Evolutionary conservation across 257 asterid genomes (phyloP).

Genomic region (Schizonepeta tenuifolia): DNA sequence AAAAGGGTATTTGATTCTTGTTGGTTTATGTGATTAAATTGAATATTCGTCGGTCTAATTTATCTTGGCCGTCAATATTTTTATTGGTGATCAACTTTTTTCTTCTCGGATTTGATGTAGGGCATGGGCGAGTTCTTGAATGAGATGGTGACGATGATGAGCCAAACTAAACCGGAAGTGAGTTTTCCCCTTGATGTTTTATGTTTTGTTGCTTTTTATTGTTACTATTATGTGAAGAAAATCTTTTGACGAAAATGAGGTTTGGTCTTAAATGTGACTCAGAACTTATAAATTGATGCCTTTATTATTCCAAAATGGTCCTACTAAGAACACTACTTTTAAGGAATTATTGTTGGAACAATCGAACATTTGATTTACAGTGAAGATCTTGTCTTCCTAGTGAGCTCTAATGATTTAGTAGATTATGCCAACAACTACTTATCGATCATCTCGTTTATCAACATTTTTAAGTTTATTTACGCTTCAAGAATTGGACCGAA

Average conservation of each 20-base stretch:
- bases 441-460: background rate
- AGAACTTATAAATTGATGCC: background rate
- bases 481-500: background rate
- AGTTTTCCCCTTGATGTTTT: slow-evolving; percentile 35
- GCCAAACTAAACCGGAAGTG: slow-evolving; percentile 58
- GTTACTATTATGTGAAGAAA: background rate
- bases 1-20: background rate
- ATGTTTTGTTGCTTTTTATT: background rate
- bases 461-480: background rate
- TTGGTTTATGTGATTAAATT: background rate
- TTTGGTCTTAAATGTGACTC: background rate
- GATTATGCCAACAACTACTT: no score
- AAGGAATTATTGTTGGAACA: background rate
- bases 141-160: slow-evolving; percentile 89
- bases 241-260: background rate
- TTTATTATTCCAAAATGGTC: background rate
- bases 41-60: background rate
- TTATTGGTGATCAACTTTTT: background rate
- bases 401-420: no score
- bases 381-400: background rate
- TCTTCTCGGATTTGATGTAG: slow-evolving; percentile 44
- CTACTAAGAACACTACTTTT: background rate
- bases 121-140: slow-evolving; percentile 90
- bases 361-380: background rate
- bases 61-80: background rate